These are phyloP conservation scores for Sclerospora graminicola DNA, from an alignment of 352 stramenopile genomes.

Conservation along the genomic window DNA sequence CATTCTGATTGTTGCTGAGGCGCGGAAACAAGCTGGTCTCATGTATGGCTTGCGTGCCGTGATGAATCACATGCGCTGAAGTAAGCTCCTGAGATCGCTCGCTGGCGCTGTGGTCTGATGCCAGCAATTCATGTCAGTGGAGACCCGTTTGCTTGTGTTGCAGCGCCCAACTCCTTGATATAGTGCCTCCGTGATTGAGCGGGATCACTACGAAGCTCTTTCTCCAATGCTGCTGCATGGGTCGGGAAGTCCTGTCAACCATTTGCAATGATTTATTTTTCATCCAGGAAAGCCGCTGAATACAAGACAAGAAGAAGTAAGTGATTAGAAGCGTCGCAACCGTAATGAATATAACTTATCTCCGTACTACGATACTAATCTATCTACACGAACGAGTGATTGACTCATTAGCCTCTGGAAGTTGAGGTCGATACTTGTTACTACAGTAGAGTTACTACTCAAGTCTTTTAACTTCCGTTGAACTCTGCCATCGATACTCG, in stretches of 20 bases:
- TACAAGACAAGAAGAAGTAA: too few species aligned
- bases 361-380: too few species aligned
- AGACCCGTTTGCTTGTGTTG: constrained; percentile 6
- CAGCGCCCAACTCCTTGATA: constrained; percentile 6
- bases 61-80: constrained; percentile 82
- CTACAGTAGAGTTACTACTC: too few species aligned
- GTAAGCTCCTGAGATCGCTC: neutral
- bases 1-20: constrained; percentile 71
- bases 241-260: constrained; percentile 15
- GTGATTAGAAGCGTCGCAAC: too few species aligned
- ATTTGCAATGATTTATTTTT: neutral
- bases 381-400: too few species aligned
- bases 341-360: too few species aligned
- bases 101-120: constrained; percentile 11
- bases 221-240: constrained; percentile 22
- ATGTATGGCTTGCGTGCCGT: constrained; percentile 82
- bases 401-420: too few species aligned
- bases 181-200: constrained; percentile 4
- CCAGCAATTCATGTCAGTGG: constrained; percentile 2
- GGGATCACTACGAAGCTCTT: constrained; percentile 17
- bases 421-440: too few species aligned
- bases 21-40: constrained; percentile 76
- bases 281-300: too few species aligned
- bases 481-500: too few species aligned
- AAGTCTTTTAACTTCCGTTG: too few species aligned